These are phyloP conservation scores for Fagus sylvatica DNA, from an alignment of 306 rosid species.

Conservation along the genomic window DNA sequence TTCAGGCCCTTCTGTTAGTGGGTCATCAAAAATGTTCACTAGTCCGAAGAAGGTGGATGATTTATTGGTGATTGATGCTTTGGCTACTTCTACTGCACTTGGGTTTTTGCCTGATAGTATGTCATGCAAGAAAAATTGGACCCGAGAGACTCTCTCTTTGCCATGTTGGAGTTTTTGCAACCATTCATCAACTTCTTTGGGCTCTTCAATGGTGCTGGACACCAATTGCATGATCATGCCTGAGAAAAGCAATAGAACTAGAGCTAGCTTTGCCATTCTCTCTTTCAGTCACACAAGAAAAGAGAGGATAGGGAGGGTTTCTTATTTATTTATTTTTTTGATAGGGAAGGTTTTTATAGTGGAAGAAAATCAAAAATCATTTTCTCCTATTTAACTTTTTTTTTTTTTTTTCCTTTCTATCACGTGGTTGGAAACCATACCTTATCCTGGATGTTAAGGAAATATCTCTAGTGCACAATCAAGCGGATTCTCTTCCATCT, in stretches of 20 bases:
- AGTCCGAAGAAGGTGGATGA: constrained; percentile 9
- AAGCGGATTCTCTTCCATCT: too few species aligned
- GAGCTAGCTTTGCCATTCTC: background rate
- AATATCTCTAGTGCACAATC: too few species aligned
- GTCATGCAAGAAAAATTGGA: constrained; percentile 15
- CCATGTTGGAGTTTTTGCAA: background rate
- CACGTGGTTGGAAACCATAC: too few species aligned
- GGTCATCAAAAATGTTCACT: constrained; percentile 6
- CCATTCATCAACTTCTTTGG: background rate
- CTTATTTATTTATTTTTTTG: too few species aligned
- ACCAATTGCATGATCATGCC: background rate
- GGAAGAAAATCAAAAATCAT: too few species aligned
- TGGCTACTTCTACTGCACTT: background rate
- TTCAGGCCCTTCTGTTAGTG: background rate
- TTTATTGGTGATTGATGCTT: background rate
- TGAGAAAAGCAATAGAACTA: background rate
- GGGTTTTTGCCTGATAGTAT: background rate
- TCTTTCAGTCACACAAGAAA: background rate
- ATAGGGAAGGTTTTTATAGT: too few species aligned
- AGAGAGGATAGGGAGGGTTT: background rate
- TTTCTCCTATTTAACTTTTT: too few species aligned
- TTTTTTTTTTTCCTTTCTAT: too few species aligned
- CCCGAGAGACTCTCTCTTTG: constrained; percentile 1
- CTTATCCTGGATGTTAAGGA: too few species aligned
- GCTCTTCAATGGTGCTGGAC: background rate